Evolutionary conservation across 371 early-diverging fungal genomes (phyloP).

Genomic region (Mortierella sp.): DNA sequence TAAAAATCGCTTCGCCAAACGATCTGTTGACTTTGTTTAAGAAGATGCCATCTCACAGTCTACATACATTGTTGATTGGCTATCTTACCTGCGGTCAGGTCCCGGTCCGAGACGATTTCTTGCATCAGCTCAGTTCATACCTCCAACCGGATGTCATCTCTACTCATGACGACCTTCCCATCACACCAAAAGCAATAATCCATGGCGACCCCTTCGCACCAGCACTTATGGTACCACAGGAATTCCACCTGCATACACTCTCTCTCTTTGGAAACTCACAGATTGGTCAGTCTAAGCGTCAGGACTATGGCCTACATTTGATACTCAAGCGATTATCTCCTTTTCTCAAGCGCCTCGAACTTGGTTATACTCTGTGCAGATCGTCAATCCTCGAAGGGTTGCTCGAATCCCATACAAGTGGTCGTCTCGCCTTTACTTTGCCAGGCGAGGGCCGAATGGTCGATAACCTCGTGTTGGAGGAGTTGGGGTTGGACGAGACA

Average conservation of each 20-base stretch:
- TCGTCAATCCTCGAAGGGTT: conserved; percentile 19
- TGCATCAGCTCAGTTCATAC: conserved; percentile 12
- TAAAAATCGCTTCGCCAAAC: conserved; percentile 22
- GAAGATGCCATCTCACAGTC: conserved; percentile 20
- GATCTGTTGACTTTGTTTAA: conserved; percentile 21
- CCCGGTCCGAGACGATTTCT: conserved; percentile 16
- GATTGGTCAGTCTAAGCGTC: conserved; percentile 16
- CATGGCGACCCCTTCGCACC: background rate
- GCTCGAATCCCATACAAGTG: background rate
- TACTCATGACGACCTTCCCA: background rate
- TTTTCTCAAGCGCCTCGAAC: conserved; percentile 33
- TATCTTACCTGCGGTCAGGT: conserved; percentile 30
- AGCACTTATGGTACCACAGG: background rate
- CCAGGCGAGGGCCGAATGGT: background rate
- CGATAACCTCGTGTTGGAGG: conserved; percentile 27
- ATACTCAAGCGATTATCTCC: conserved; percentile 16
- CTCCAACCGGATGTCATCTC: background rate
- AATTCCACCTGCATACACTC: conserved; percentile 28
- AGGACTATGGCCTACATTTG: conserved; percentile 8
- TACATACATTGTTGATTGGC: conserved; percentile 33
- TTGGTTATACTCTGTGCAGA: conserved; percentile 32
- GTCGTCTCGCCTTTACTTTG: background rate
- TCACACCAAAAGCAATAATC: background rate
- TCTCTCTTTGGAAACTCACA: conserved; percentile 40
- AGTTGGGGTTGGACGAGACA: conserved; percentile 42